phyloP scores from a whole-genome alignment of 2,329 filamentous ascomycete species.

The Diaporthe destruens region DNA sequence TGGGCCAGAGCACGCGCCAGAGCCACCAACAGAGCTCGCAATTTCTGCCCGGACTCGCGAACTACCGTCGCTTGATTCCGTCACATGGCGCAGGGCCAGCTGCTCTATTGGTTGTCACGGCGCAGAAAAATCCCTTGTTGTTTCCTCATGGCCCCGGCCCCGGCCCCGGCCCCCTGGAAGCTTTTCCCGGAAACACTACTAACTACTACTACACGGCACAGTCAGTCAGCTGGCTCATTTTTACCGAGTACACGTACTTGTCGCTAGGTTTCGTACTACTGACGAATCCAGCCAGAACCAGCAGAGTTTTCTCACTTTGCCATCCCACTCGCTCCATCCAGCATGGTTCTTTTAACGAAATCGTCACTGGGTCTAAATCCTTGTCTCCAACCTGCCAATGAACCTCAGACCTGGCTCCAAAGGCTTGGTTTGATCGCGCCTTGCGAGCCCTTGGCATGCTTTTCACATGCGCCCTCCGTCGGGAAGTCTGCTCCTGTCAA shows the following conservation, averaged over 20 bases:
- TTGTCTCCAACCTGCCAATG: not conserved
- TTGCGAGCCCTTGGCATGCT: conserved; percentile 17
- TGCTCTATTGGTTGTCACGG: conserved; percentile 8
- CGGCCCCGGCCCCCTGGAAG: not conserved
- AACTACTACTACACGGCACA: not conserved
- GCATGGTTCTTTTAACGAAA: conserved; percentile 11
- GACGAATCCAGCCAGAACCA: not conserved
- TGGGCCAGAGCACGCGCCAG: conserved; percentile 9
- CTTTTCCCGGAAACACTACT: not conserved
- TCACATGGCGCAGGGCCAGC: conserved; percentile 20
- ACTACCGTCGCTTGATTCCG: conserved; percentile 21
- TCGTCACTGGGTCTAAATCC: not conserved
- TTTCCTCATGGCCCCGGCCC: not conserved
- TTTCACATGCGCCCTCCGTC: conserved; percentile 4
- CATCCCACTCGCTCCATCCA: not conserved
- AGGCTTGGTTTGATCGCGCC: conserved; percentile 6
- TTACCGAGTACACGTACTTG: not conserved
- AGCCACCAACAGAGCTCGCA: conserved; percentile 18
- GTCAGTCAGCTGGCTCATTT: not conserved
- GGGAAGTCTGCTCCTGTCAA: not conserved
- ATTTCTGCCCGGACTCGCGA: conserved; percentile 23
- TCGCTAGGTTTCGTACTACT: not conserved
- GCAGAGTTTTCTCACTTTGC: conserved; percentile 22
- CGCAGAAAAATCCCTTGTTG: conserved; percentile 10
- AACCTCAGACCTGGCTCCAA: not conserved